A percentile compares a stretch with the other conserved stretches of the same genome.
Conservation (phyloP, 2,329 filamentous ascomycete species). For the Hypoxylon sp. region DNA sequence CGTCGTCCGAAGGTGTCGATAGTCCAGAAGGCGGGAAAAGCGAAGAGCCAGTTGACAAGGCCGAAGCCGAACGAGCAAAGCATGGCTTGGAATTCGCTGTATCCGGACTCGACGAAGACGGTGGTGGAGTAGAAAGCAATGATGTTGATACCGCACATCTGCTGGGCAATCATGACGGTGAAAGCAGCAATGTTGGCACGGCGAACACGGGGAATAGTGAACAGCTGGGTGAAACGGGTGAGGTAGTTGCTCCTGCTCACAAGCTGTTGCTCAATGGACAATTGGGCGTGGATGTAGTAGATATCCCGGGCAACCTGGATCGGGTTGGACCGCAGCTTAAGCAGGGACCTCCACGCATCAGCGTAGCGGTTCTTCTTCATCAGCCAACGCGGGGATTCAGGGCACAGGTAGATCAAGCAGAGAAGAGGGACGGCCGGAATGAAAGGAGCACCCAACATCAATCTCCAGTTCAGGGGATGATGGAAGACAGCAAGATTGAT, state of each 20-base stretch:
- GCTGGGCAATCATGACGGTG: constrained; percentile 84
- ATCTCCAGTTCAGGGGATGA: constrained; percentile 55
- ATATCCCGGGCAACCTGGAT: constrained; percentile 73
- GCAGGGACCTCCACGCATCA: constrained; percentile 71
- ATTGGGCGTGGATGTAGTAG: constrained; percentile 75
- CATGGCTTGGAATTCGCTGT: constrained; percentile 68
- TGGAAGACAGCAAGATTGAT: constrained; percentile 69
- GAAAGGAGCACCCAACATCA: constrained; percentile 70
- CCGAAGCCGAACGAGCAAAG: constrained; percentile 76
- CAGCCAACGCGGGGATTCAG: constrained; percentile 75
- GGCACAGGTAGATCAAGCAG: constrained; percentile 74
- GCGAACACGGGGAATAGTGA: constrained; percentile 77
- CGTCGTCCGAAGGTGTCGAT: constrained; percentile 78
- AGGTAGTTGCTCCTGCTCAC: constrained; percentile 69
- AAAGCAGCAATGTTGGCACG: constrained; percentile 83
- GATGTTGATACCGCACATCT: constrained; percentile 80
- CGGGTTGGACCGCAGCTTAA: constrained; percentile 66
- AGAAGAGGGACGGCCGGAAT: constrained; percentile 71
- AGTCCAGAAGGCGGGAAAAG: constrained; percentile 75
- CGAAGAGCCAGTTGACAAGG: constrained; percentile 74
- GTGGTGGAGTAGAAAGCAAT: constrained; percentile 83
- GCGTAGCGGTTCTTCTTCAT: constrained; percentile 76
- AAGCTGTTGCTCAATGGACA: constrained; percentile 71
- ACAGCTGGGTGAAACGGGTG: constrained; percentile 74
- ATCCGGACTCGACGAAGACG: constrained; percentile 71